phyloP scores from a whole-genome alignment of 176 grass and related monocot species.

The Eragrostis curvula region DNA sequence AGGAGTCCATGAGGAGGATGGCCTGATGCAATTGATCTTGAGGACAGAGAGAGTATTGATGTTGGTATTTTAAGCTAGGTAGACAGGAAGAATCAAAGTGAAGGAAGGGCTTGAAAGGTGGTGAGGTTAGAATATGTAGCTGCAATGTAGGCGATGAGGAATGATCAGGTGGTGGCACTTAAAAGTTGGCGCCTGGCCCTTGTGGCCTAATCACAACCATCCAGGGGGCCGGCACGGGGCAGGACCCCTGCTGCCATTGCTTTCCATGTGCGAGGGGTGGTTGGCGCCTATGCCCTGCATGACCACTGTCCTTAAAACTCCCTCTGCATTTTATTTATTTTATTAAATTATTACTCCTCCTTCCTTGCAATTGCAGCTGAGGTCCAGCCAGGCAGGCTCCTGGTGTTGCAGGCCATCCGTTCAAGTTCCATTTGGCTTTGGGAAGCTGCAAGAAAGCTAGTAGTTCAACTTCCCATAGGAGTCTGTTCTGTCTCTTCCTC shows the following conservation, averaged over 20 bases:
- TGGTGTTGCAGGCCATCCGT: constrained; percentile 36
- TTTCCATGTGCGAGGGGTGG: constrained; percentile 57
- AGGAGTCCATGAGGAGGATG: constrained; percentile 25
- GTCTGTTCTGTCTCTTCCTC: background rate
- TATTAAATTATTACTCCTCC: background rate
- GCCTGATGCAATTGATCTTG: constrained; percentile 50
- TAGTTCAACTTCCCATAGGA: constrained; percentile 34
- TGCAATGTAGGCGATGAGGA: constrained; percentile 40
- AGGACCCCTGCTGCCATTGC: constrained; percentile 39
- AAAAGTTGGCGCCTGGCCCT: constrained; percentile 67
- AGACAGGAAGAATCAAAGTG: constrained; percentile 86
- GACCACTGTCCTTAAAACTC: constrained; percentile 40
- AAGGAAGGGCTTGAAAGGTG: constrained; percentile 51
- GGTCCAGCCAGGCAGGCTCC: constrained; percentile 48
- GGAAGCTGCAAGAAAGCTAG: constrained; percentile 32
- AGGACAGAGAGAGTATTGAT: constrained; percentile 13
- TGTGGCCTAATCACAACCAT: constrained; percentile 78
- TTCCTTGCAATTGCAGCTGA: constrained; percentile 21
- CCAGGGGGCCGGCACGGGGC: constrained; percentile 25
- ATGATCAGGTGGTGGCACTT: constrained; percentile 74
- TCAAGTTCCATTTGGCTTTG: constrained; percentile 45
- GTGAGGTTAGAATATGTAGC: constrained; percentile 52
- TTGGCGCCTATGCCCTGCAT: constrained; percentile 45
- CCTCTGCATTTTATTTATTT: constrained; percentile 18
- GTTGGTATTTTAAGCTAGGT: constrained; percentile 61